Evolutionary conservation across 768 basidiomycete species (phyloP), one percentile per base, ranked within the genome.

Genomic region (Mycena pura): DNA sequence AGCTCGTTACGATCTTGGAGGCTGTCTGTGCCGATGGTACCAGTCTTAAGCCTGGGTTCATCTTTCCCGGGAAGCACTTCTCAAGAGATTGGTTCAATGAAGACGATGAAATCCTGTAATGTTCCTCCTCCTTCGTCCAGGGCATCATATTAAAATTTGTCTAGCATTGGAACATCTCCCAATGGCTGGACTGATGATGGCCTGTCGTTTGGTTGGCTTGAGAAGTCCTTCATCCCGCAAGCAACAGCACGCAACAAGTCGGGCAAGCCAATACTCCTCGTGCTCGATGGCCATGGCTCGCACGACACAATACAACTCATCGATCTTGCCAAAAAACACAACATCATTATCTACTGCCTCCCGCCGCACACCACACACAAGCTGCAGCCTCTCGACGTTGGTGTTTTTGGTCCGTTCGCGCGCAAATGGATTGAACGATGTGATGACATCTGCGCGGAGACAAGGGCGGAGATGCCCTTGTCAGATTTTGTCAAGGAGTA

Each of bases 201-300:
- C 13, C 45, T 80, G 9, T 70, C 73, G 27, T 21, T 34, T 2
- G 59, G 74, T 15, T 82, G 82, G 81, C 76, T 82, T 38, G 45
- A 71, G 50, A 64, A 75, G 15, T 52, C 32, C 22, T 82, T 82
- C 59, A 69, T 81, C 50, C 80, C 75, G 3, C 69, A 75, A 27
- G 73, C 74, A 4, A 71, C 28, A 14, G 68, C 63, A 3, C 65
- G 53, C 3, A 73, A 74, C 31, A 64, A 24, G 1, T 60, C 65
- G 2, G 67, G 67, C 21, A 71, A 74, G 21, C 67, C 62, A 8
- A 76, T 80, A 31, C 57, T 82, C 0, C 76, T 84, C 22, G 75
- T 80, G 22, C 73, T 71, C 27, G 75, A 82, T 72, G 79, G 82
- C 2, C 82, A 83, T 69, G 72, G 71, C 32, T 82, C 80, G 1